A percentile compares a stretch with the other conserved stretches of the same genome.
These are phyloP conservation scores for Fusarium sp. DNA, from an alignment of 2,329 filamentous ascomycete genomes.

Conservation along the genomic window DNA sequence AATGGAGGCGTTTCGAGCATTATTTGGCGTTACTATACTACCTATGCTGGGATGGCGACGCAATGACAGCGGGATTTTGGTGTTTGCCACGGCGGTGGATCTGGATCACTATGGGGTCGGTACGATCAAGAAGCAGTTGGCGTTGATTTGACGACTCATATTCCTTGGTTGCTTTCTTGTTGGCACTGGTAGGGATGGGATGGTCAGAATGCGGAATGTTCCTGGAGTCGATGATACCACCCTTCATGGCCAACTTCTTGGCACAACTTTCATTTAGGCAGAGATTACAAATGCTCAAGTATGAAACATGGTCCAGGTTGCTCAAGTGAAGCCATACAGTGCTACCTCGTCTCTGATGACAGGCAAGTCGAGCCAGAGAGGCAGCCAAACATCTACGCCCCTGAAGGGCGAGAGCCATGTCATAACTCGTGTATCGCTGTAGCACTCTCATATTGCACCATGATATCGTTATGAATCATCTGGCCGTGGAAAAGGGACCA, in stretches of 20 bases:
- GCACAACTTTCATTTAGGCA: neutral
- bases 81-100: neutral
- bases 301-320: neutral
- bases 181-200: neutral
- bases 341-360: neutral
- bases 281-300: neutral
- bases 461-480: neutral
- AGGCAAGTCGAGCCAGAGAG: neutral
- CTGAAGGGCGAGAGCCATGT: neutral
- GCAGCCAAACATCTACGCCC: neutral
- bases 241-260: neutral
- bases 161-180: neutral
- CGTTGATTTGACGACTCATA: neutral
- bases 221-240: neutral
- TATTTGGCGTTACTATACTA: constrained; percentile 14
- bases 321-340: neutral
- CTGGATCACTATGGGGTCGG: neutral
- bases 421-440: constrained; percentile 4
- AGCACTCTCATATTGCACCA: constrained; percentile 2
- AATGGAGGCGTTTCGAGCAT: constrained; percentile 20
- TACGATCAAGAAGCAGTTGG: constrained; percentile 2
- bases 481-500: neutral
- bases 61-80: neutral
- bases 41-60: neutral
- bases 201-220: neutral